phyloP scores from a whole-genome alignment of 225 moss, liverwort and hornwort genomes.

The Asterella californica region DNA sequence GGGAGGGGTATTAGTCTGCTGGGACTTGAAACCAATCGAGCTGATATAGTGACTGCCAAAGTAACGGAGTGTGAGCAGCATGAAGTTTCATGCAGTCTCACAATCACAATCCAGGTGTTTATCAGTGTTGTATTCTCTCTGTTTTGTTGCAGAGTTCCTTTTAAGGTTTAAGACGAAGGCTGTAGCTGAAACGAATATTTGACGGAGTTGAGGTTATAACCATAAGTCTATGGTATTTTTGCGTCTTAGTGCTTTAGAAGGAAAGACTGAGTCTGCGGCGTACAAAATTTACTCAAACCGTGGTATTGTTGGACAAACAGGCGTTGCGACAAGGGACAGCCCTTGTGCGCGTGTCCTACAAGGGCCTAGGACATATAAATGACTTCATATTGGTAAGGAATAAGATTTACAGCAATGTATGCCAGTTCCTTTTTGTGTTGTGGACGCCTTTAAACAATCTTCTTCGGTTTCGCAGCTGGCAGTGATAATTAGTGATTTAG shows the following conservation, averaged over 20 bases:
- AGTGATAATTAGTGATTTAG: neutral
- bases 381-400: conserved; percentile 74
- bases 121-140: neutral
- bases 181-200: neutral
- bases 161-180: neutral
- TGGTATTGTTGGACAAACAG: conserved; percentile 27
- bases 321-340: conserved; percentile 90
- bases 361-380: conserved; percentile 48
- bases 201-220: neutral
- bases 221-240: neutral
- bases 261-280: too few relatives aligned
- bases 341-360: conserved; percentile 70
- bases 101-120: conserved; percentile 58
- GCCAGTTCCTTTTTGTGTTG: too few relatives aligned
- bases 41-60: conserved; percentile 74
- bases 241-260: too few relatives aligned
- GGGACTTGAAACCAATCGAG: conserved; percentile 75
- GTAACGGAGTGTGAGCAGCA: conserved; percentile 56
- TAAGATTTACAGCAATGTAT: too few relatives aligned
- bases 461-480: neutral
- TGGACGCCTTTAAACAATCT: neutral
- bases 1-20: conserved; percentile 57
- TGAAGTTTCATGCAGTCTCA: conserved; percentile 49
- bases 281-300: neutral
- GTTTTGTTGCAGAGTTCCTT: neutral